Evolutionary conservation across 441 rosid species (phyloP).

Genomic region (Viola pubescens): DNA sequence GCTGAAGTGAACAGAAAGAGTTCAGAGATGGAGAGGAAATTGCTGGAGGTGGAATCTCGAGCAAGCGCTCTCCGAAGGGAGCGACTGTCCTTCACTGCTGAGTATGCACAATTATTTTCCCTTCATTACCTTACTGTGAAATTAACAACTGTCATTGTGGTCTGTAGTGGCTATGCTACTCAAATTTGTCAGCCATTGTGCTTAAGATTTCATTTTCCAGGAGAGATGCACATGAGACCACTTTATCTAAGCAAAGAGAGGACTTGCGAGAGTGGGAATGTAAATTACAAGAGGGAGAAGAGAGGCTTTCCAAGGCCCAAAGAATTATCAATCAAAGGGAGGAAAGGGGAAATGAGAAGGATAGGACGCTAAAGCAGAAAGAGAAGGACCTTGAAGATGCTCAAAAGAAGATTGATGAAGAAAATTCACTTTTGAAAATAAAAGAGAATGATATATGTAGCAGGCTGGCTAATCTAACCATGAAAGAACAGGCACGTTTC

Average conservation of each 20-base stretch:
- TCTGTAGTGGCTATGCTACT: too few species aligned
- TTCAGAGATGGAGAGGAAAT: constrained; percentile 73
- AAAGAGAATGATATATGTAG: constrained; percentile 62
- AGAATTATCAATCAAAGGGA: constrained; percentile 80
- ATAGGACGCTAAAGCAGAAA: constrained; percentile 60
- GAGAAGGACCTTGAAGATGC: constrained; percentile 74
- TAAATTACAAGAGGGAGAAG: constrained; percentile 83
- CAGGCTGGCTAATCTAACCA: constrained; percentile 47
- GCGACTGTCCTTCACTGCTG: constrained; percentile 61
- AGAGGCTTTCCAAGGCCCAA: constrained; percentile 67
- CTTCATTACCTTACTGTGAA: too few species aligned
- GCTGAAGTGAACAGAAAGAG: constrained; percentile 89
- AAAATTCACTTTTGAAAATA: constrained; percentile 41
- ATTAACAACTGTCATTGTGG: too few species aligned
- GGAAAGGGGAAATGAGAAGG: constrained; percentile 79
- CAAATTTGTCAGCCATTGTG: too few species aligned
- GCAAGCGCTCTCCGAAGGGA: constrained; percentile 68
- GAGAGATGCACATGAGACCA: constrained; percentile 59
- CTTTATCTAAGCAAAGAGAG: constrained; percentile 80
- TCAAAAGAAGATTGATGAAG: constrained; percentile 67
- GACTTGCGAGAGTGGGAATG: constrained; percentile 91
- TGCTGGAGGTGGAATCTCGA: constrained; percentile 66
- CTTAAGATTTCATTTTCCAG: constrained; percentile 27
- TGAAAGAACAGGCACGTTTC: constrained; percentile 58
- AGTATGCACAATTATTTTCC: constrained; percentile 41